Evolutionary conservation across 2,329 filamentous ascomycete genomes (phyloP).

Genomic region (Thermothelomyces thermophilus): DNA sequence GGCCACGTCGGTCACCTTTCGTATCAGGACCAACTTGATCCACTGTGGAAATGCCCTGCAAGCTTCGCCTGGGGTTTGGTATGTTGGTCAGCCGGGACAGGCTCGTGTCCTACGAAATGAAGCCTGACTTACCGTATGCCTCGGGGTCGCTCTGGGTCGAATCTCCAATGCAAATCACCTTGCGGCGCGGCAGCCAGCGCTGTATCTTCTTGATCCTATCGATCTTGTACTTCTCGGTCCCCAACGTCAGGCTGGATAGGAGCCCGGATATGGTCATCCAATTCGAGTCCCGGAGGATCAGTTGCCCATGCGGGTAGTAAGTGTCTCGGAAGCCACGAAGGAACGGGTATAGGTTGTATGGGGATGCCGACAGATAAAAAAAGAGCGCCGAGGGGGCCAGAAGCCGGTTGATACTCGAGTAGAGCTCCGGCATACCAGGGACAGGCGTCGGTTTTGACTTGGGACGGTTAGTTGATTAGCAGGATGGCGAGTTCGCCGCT

Average conservation of each 20-base stretch:
- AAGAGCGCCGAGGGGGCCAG: conserved; percentile 60
- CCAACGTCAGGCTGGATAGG: conserved; percentile 69
- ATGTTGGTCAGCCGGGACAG: too few relatives aligned
- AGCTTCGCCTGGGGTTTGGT: conserved; percentile 32
- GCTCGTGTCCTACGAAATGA: too few relatives aligned
- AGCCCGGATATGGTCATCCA: conserved; percentile 82
- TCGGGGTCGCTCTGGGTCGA: conserved; percentile 90
- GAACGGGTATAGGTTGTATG: conserved; percentile 91
- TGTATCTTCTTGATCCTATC: conserved; percentile 72
- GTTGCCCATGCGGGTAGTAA: conserved; percentile 68
- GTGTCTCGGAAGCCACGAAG: conserved; percentile 64
- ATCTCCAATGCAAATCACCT: conserved; percentile 81
- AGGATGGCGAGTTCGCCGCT: background rate
- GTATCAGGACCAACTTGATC: conserved; percentile 78
- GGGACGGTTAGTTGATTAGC: background rate
- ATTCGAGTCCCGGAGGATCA: conserved; percentile 77
- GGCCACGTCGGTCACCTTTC: conserved; percentile 71
- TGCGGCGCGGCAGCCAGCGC: conserved; percentile 68
- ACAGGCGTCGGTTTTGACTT: conserved; percentile 61
- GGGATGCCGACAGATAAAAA: conserved; percentile 91
- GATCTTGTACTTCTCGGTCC: conserved; percentile 81
- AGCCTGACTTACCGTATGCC: conserved; percentile 61
- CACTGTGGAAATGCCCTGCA: conserved; percentile 63
- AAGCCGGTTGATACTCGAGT: conserved; percentile 54
- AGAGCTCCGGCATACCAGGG: conserved; percentile 78